Base-by-base conservation (phyloP, 2,329 filamentous ascomycete species). In the Didymella segeticola region DNA sequence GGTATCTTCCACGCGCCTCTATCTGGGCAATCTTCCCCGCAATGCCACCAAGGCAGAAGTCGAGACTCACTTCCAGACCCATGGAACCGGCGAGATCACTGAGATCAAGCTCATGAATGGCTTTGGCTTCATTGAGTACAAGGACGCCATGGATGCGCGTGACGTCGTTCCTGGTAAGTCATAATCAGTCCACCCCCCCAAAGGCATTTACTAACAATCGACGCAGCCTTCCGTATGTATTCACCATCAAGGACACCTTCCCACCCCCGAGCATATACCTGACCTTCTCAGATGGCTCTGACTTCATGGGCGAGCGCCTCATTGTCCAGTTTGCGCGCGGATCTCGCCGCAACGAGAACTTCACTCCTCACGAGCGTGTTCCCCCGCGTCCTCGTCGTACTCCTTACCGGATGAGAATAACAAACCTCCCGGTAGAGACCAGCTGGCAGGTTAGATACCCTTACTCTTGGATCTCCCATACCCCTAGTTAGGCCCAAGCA, bases 101-200 rank as follows among this genome's bases (percentile, higher is more conserved):
- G 95, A 99, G 82, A 93, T 99, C 81, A 99, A 99, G 83, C 87
- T 99, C 62, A 99, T 99, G 95, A 98, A 96, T 76, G 95, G 95
- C 72, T 99, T 99, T 75, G 95, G 95, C 76, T 99, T 99, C 82
- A 96, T 99, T 75, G 95, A 99, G 79, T 99, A 98, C 79, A 96
- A 97, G 79, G 95, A 98, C 80, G 87, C 92, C 54, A 91, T 97
- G 89, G 95, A 99, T 80, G 95, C 95, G 66, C 90, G 93, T 74
- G 95, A 99, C 80, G 93, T 99, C 62, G 95, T 99, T 72, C 95
- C 95, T 78, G 93, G 95, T 97, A 86, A 81, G 88, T 17, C 26
- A 25, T n/a, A 14, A 29, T 12, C 72, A 60, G 4, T 57, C 54
- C 45, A 55, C 36, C 50, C 50, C 17, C 20, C 3, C 37, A 31